Evolutionary conservation across 2,329 filamentous ascomycete species (phyloP), one percentile per base, ranked within the genome.

Genomic region (Leptoxyphium fumago): DNA sequence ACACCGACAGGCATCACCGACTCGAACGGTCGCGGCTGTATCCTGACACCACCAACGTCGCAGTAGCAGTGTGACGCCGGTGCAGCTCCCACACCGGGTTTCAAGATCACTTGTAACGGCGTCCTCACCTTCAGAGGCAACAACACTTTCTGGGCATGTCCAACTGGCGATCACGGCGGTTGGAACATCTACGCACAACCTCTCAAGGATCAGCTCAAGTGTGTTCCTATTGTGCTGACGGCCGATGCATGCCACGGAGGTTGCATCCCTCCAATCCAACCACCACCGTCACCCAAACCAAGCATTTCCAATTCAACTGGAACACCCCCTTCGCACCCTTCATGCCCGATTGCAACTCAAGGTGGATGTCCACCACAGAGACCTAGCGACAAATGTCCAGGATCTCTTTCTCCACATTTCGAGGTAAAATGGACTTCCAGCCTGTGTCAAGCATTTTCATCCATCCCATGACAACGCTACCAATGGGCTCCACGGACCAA

Each of bases 31-130:
- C 68, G 74, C 45, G 77, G 78, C 15, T 82, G 79, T 55, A 77
- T 79, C 60, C 63, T 80, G 54, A 81, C 78, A 49, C 66, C 70
- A 36, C 69, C 72, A 0, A 77, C 75, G 1, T 69, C 67, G 26
- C 73, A 78, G 40, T 73, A 77, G 46, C 77, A 80, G 55, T 81
- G 79, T 52, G 78, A 82, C 50, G 50, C 54, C 15, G 71, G 72
- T 40, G 71, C 71, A 10, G 50, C 54, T 11, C 69, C 73, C 9
- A 69, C 65, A 18, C 55, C 66, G 29, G 77, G 77, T 28, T 82
- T 81, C 61, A 63, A 65, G 7, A 66, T 81, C 46, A 65, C 61
- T 39, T 70, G 69, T 21, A 61, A 72, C 46, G 77, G 77, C 29
- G 53, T 58, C 6, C 55, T 83, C 15, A 64, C 64, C 2, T 28